Percentiles rank a stretch among this genome's conserved stretches.
phyloP scores from a whole-genome alignment of 148 eudicot species.

The Rhododendron mucronatum region DNA sequence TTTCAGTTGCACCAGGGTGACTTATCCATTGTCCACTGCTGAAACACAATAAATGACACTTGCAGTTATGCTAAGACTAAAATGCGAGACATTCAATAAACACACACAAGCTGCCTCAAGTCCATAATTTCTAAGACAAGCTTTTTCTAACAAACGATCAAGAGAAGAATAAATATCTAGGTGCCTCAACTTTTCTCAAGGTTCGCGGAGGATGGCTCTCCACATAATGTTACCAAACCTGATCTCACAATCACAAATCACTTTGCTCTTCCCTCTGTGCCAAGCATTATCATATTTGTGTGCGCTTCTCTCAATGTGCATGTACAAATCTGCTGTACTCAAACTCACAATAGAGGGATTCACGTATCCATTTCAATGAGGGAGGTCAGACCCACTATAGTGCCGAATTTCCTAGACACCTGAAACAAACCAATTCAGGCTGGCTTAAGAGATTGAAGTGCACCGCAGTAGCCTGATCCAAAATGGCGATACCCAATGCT shows the following conservation, averaged over 20 bases:
- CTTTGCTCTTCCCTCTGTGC: background rate
- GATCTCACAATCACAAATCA: background rate
- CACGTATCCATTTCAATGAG: background rate
- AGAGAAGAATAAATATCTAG: background rate
- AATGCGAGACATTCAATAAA: background rate
- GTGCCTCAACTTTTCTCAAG: background rate
- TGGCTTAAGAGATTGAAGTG: background rate
- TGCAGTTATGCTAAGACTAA: background rate
- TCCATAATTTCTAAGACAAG: slow-evolving; percentile 1
- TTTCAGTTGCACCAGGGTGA: background rate
- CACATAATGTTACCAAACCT: background rate
- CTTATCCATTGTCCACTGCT: background rate
- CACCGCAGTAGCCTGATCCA: background rate
- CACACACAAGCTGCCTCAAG: background rate
- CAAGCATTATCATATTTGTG: background rate
- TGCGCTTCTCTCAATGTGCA: background rate
- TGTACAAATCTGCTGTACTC: background rate
- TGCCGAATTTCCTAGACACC: background rate
- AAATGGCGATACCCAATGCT: too few species aligned
- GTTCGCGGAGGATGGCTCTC: slow-evolving; percentile 1
- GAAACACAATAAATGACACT: background rate
- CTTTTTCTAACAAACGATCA: background rate
- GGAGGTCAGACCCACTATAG: background rate
- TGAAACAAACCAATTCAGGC: background rate
- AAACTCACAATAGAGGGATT: background rate